Evolutionary conservation across 169 alveolate species (phyloP).

Genomic region (Plasmodium coatneyi): DNA sequence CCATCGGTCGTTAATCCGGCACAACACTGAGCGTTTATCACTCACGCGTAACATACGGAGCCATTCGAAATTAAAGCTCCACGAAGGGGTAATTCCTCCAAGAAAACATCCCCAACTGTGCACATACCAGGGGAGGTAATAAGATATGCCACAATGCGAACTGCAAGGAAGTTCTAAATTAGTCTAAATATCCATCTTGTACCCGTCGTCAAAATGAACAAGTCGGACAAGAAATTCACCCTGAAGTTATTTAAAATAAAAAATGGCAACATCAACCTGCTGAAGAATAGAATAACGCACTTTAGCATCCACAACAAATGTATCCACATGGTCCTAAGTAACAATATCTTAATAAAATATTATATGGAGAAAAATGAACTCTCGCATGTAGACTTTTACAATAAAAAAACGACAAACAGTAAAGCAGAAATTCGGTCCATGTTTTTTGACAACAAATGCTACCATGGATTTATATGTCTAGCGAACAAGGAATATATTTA

Average conservation of each 20-base stretch:
- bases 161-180: neutral
- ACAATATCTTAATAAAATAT: constrained; percentile 58
- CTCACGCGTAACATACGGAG: neutral
- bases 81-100: neutral
- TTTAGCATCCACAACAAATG: constrained; percentile 70
- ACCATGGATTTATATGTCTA: constrained; percentile 75
- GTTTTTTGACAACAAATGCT: constrained; percentile 66
- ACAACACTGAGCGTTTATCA: neutral
- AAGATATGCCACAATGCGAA: neutral
- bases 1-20: neutral
- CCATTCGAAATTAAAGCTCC: neutral
- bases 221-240: constrained; percentile 41
- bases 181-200: neutral
- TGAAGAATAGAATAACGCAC: constrained; percentile 72
- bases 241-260: constrained; percentile 69
- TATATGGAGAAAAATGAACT: constrained; percentile 64
- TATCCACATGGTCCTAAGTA: constrained; percentile 64
- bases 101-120: neutral
- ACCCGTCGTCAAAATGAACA: constrained; percentile 33
- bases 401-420: constrained; percentile 50
- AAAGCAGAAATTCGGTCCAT: constrained; percentile 75
- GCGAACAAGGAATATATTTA: constrained; percentile 74
- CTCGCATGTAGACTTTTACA: constrained; percentile 60
- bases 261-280: constrained; percentile 56
- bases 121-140: neutral